Evolutionary conservation across 495 filamentous ascomycete genomes (phyloP).

Genomic region (Rhizodiscina lignyota): DNA sequence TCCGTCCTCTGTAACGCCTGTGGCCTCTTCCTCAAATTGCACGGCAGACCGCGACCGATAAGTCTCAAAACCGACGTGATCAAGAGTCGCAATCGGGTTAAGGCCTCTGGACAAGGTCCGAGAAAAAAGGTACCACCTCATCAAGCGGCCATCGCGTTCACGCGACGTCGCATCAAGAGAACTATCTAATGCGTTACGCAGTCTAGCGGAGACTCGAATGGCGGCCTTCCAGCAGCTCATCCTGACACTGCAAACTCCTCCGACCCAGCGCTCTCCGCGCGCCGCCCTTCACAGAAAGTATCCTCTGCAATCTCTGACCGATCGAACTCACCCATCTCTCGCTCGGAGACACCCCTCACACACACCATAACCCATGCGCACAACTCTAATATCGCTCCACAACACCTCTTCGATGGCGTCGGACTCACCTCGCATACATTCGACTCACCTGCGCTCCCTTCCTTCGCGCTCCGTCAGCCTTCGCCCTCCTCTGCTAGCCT

Average conservation of each 20-base stretch:
- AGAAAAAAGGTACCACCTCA: constrained; percentile 65
- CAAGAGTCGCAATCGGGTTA: constrained; percentile 96
- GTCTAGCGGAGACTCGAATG: too few relatives aligned
- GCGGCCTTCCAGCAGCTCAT: too few relatives aligned
- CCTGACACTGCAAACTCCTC: constrained; percentile 42
- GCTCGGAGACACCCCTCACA: constrained; percentile 43
- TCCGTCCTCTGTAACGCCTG: constrained; percentile 99
- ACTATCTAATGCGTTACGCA: too few relatives aligned
- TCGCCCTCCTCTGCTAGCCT: constrained; percentile 41
- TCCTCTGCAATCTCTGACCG: constrained; percentile 59
- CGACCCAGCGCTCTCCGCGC: constrained; percentile 32
- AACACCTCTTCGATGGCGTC: constrained; percentile 62
- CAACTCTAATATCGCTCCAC: constrained; percentile 50
- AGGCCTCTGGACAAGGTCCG: constrained; percentile 67
- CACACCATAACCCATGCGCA: constrained; percentile 29
- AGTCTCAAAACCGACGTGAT: constrained; percentile 98
- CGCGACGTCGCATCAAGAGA: constrained; percentile 1
- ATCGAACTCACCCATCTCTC: constrained; percentile 73
- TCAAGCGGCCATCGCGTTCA: neutral
- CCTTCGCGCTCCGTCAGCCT: constrained; percentile 35
- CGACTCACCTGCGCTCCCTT: constrained; percentile 39
- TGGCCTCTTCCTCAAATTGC: constrained; percentile 91
- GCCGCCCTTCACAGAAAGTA: constrained; percentile 54
- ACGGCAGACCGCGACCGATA: constrained; percentile 82
- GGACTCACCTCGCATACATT: constrained; percentile 43